Conservation (phyloP, 2,329 filamentous ascomycete genomes). For the Talaromyces sp. region DNA sequence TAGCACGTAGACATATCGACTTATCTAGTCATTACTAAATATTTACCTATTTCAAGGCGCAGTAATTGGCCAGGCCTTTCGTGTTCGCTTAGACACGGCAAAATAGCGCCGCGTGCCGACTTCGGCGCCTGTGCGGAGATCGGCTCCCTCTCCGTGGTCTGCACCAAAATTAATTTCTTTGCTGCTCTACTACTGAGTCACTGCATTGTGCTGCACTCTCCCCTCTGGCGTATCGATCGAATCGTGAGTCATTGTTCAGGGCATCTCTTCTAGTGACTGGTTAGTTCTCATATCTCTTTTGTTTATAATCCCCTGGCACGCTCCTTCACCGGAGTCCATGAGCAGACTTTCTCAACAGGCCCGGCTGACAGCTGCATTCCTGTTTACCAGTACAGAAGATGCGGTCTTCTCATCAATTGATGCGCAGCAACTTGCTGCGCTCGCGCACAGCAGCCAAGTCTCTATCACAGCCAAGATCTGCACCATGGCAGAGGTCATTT, state of each 20-base stretch:
- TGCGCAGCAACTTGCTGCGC: conserved; percentile 24
- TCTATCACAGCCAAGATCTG: conserved; percentile 15
- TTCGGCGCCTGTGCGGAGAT: background rate
- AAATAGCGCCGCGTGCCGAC: background rate
- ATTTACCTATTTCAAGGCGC: background rate
- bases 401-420: conserved; percentile 31
- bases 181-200: background rate
- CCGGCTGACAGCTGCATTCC: background rate
- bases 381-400: conserved; percentile 15
- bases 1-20: background rate
- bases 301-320: background rate
- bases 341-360: background rate
- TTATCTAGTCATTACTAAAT: background rate
- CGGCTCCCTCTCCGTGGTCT: background rate
- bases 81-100: background rate
- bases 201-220: too few relatives aligned
- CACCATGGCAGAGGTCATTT: conserved; percentile 46
- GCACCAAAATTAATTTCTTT: background rate
- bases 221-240: background rate
- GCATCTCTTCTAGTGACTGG: background rate
- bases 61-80: background rate
- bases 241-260: background rate
- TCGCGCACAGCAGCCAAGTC: conserved; percentile 20
- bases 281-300: background rate
- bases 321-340: background rate